These are phyloP conservation scores for Mycena pura DNA, from an alignment of 768 basidiomycete genomes.

Conservation along the genomic window DNA sequence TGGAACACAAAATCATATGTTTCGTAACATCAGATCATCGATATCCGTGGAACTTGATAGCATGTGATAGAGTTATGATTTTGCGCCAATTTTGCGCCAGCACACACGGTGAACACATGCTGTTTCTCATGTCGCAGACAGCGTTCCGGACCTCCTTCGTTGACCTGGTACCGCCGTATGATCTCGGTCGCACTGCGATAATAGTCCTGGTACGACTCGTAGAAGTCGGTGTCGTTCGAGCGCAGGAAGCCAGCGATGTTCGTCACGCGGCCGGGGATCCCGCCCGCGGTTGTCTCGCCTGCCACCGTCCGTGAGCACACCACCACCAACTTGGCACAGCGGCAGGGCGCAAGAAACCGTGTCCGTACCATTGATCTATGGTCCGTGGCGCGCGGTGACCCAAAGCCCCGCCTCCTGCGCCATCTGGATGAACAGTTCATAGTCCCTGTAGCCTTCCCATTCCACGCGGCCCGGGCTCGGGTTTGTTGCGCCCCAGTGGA, in stretches of 20 bases:
- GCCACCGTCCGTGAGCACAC: not conserved
- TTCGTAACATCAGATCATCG: too few species aligned
- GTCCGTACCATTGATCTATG: conserved; percentile 17
- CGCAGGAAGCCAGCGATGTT: conserved; percentile 21
- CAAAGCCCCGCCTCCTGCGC: conserved; percentile 18
- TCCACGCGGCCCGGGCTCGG: conserved; percentile 14
- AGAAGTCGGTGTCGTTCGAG: conserved; percentile 20
- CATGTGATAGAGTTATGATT: too few species aligned
- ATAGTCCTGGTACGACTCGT: conserved; percentile 21
- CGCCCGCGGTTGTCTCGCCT: conserved; percentile 20
- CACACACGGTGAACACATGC: too few species aligned
- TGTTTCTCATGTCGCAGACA: too few species aligned
- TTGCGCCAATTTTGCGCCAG: too few species aligned
- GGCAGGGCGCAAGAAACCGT: not conserved
- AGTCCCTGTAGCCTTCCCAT: conserved; percentile 17
- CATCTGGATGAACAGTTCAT: conserved; percentile 16
- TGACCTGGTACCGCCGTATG: conserved; percentile 15
- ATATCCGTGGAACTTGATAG: too few species aligned
- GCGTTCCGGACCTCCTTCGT: conserved; percentile 15
- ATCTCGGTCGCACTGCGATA: conserved; percentile 19
- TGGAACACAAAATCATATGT: too few species aligned
- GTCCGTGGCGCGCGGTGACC: conserved; percentile 14
- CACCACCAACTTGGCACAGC: not conserved
- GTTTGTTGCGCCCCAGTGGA: conserved; percentile 21
- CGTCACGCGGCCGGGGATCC: conserved; percentile 19